Percentiles rank a stretch among this genome's conserved stretches.
These are phyloP conservation scores for Fusarium sp. DNA, from an alignment of 2,329 filamentous ascomycete genomes.

Conservation along the genomic window DNA sequence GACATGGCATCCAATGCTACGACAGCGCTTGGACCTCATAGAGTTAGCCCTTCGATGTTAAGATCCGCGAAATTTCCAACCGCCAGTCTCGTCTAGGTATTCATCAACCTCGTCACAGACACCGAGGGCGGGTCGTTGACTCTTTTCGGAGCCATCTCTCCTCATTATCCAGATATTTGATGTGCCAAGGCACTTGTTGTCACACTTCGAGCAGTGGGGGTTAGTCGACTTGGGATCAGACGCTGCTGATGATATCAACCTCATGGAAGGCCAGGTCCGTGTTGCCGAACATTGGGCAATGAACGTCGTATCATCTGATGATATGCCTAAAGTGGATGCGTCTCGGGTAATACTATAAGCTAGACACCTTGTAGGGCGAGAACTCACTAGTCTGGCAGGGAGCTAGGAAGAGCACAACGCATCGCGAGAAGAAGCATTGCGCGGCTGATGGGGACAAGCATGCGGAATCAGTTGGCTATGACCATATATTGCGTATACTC, in stretches of 20 bases:
- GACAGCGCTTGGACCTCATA: background rate
- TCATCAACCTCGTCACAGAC: background rate
- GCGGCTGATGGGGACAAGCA: background rate
- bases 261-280: background rate
- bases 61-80: background rate
- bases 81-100: background rate
- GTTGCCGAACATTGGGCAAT: conserved; percentile 10
- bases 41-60: background rate
- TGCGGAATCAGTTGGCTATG: background rate
- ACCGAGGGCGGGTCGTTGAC: background rate
- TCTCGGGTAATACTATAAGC: conserved; percentile 7
- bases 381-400: background rate
- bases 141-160: conserved; percentile 7
- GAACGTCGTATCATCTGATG: background rate
- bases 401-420: background rate
- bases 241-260: background rate
- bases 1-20: background rate
- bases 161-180: background rate
- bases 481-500: background rate
- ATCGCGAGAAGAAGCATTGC: background rate
- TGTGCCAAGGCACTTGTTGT: background rate
- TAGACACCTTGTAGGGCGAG: conserved; percentile 5
- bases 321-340: conserved; percentile 1
- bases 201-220: conserved; percentile 8
- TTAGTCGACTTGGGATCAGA: background rate